Percentiles rank a stretch among this genome's conserved stretches.
Conservation (phyloP, 2,329 filamentous ascomycete genomes). For the Calonectria multiphialidica region DNA sequence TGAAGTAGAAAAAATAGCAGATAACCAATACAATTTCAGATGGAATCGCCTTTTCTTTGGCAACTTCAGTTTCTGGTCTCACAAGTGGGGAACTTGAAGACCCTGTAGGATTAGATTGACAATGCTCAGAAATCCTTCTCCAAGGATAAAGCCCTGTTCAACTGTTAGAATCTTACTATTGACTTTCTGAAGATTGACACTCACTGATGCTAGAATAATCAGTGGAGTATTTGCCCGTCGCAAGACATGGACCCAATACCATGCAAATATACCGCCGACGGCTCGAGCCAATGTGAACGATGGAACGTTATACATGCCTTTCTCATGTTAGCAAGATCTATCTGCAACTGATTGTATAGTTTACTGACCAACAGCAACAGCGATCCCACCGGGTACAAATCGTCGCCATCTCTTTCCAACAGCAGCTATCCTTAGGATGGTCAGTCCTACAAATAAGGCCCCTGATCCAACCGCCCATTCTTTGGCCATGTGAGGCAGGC, state of each 20-base stretch:
- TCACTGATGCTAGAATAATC: slow-evolving; percentile 84
- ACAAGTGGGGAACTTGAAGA: slow-evolving; percentile 79
- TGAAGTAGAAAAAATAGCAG: slow-evolving; percentile 51
- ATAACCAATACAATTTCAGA: not conserved
- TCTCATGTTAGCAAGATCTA: slow-evolving; percentile 26
- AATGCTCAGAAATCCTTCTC: slow-evolving; percentile 93
- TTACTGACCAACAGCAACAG: slow-evolving; percentile 84
- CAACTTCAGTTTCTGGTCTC: slow-evolving; percentile 19
- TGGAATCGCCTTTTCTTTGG: not conserved
- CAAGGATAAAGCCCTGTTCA: slow-evolving; percentile 83
- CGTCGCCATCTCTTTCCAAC: slow-evolving; percentile 74
- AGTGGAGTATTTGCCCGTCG: slow-evolving; percentile 76
- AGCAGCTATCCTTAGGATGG: slow-evolving; percentile 74
- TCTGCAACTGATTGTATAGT: not conserved
- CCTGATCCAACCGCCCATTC: slow-evolving; percentile 85
- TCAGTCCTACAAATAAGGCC: slow-evolving; percentile 78
- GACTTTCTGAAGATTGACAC: slow-evolving; percentile 39
- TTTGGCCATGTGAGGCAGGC: slow-evolving; percentile 84
- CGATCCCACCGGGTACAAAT: slow-evolving; percentile 91
- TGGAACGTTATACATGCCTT: slow-evolving; percentile 96
- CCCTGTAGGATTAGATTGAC: slow-evolving; percentile 88
- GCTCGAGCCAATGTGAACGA: slow-evolving; percentile 93
- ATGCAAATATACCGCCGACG: slow-evolving; percentile 79
- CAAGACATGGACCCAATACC: slow-evolving; percentile 78
- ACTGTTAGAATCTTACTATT: slow-evolving; percentile 20